phyloP scores from a whole-genome alignment of 2,329 filamentous ascomycete species.

The Cryphonectria parasitica region DNA sequence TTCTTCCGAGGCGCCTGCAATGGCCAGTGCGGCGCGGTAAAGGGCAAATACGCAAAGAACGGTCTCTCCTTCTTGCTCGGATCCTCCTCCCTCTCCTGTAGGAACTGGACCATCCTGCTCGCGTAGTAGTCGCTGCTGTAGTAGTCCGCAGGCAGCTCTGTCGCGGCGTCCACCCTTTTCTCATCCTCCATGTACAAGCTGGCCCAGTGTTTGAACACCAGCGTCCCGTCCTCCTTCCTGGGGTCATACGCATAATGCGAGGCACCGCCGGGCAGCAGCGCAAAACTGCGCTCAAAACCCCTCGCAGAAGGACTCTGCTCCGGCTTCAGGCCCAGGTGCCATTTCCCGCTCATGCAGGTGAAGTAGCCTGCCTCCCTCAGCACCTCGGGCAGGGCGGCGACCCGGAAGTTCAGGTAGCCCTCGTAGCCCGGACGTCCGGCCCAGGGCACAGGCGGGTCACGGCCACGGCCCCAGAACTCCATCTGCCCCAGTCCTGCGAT shows the following conservation, averaged over 20 bases:
- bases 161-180: conserved; percentile 42
- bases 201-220: conserved; percentile 38
- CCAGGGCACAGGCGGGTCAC: conserved; percentile 4
- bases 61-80: conserved; percentile 43
- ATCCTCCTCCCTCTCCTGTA: conserved; percentile 49
- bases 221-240: conserved; percentile 33
- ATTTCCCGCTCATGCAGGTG: conserved; percentile 40
- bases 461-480: conserved; percentile 4
- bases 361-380: conserved; percentile 39
- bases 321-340: conserved; percentile 53
- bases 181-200: conserved; percentile 44
- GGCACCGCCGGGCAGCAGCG: conserved; percentile 62
- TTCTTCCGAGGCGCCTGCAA: conserved; percentile 60
- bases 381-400: conserved; percentile 38
- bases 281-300: conserved; percentile 63
- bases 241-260: conserved; percentile 59
- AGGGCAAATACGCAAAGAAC: conserved; percentile 65
- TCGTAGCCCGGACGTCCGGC: conserved; percentile 34
- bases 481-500: conserved; percentile 22
- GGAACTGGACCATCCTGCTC: conserved; percentile 55
- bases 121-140: conserved; percentile 59
- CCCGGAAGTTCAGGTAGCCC: conserved; percentile 39
- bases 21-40: conserved; percentile 67
- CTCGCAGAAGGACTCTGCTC: conserved; percentile 59
- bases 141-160: conserved; percentile 52